Evolutionary conservation across 225 moss, liverwort and hornwort species (phyloP).

Genomic region (Pleurozium schreberi): DNA sequence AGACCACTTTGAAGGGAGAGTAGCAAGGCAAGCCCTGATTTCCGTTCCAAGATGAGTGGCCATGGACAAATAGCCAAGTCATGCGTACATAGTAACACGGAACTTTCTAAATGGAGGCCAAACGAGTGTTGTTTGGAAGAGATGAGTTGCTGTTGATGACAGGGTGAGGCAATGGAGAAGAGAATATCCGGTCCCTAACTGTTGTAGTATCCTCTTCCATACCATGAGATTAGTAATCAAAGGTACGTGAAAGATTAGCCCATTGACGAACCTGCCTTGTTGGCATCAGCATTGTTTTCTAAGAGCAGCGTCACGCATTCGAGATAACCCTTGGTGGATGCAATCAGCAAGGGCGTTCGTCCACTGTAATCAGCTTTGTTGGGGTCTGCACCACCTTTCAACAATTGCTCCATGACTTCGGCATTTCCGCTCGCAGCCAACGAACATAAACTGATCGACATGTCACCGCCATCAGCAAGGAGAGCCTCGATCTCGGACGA

Average conservation of each 20-base stretch:
- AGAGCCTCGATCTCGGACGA: conserved; percentile 57
- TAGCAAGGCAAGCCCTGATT: background rate
- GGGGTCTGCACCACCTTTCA: conserved; percentile 54
- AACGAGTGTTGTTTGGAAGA: background rate
- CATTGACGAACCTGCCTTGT: conserved; percentile 32
- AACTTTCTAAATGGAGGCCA: background rate
- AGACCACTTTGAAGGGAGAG: background rate
- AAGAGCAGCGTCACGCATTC: conserved; percentile 76
- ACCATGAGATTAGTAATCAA: background rate
- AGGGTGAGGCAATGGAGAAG: background rate
- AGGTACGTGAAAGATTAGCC: background rate
- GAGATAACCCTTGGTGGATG: conserved; percentile 61
- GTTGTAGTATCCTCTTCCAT: background rate
- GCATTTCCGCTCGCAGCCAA: conserved; percentile 65
- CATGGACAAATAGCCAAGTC: background rate
- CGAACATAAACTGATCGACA: conserved; percentile 58
- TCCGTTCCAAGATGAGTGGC: background rate
- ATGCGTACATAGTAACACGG: background rate
- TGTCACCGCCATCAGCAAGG: conserved; percentile 44
- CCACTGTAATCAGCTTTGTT: conserved; percentile 57
- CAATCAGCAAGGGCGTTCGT: conserved; percentile 66
- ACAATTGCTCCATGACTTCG: conserved; percentile 69
- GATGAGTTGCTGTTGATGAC: background rate
- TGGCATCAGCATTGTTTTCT: conserved; percentile 54
- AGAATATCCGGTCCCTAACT: background rate